phyloP scores from a whole-genome alignment of 768 basidiomycete genomes.

The Tricholoma saponaceum region DNA sequence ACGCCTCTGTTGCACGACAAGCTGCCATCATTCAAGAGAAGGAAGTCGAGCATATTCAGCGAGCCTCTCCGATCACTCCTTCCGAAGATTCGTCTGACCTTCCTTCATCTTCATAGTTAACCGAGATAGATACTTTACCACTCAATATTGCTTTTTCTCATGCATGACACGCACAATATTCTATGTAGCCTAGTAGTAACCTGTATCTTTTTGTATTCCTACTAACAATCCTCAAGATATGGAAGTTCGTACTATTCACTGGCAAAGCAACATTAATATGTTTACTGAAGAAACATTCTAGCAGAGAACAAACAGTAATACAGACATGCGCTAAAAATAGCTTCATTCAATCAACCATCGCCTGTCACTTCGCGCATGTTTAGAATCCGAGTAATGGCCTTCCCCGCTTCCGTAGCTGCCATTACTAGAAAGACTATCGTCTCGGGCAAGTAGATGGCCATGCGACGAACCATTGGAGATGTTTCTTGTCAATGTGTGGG shows the following conservation, averaged over 20 bases:
- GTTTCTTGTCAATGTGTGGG: constrained; percentile 27
- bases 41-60: constrained; percentile 53
- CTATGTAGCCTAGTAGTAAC: constrained; percentile 6
- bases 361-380: constrained; percentile 30
- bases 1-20: constrained; percentile 49
- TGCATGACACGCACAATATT: not conserved
- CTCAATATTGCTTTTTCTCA: not conserved
- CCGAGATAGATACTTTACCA: not conserved
- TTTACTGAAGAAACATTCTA: not conserved
- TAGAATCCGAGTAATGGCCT: constrained; percentile 28
- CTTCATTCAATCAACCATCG: constrained; percentile 59
- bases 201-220: not conserved
- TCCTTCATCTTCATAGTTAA: not conserved
- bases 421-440: constrained; percentile 35
- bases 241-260: not conserved
- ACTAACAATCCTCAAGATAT: not conserved
- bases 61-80: constrained; percentile 47
- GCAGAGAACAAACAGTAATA: not conserved
- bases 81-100: constrained; percentile 19
- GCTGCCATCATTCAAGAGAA: constrained; percentile 55
- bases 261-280: constrained; percentile 1
- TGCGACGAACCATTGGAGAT: constrained; percentile 28
- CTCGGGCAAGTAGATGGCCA: constrained; percentile 25
- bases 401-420: constrained; percentile 34
- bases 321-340: not conserved